Base-by-base conservation (phyloP, 1,284 basidiomycete genomes). In the Athelia psychrophila region DNA sequence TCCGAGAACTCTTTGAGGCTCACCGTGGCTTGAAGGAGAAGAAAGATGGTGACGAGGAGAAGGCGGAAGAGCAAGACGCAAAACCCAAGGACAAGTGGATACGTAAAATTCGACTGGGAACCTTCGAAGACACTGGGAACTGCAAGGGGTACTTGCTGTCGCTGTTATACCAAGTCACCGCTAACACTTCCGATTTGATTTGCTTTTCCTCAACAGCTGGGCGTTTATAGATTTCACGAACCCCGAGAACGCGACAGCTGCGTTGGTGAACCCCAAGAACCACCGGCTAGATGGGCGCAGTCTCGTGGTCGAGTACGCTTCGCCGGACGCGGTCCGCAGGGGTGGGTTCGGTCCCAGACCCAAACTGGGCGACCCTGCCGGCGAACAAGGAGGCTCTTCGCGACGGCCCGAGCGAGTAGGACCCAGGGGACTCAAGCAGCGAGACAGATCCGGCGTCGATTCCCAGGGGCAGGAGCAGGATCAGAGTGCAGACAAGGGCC, bases 191-290 rank as follows among this genome's bases (percentile, higher is more conserved):
- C 27, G 20, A 38, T 22, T 9, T 18, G 36, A 32, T 27, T 24
- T 33, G 25, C 45, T 46, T 0, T 48, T 45, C 52, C 24, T 46
- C 22, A 50, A 40, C 64, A 97, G 95, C 19, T 98, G 94, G 72
- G 95, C 93, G 0, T 99, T 99, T 67, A 80, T 97, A 53, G 97
- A 99, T 69, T 99, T 99, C 68, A 80, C 83, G 51, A 83, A 79
- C 15, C 77, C 80, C 1, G 84, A 89, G 52, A 78, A 90, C 55
- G 94, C 96, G 10, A 97, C 93, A 0, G 76, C 83, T 1, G 88
- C 86, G 1, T 81, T 99, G 30, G 78, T 88, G 58, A 94, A 98
- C 64, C 78, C 86, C 40, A 84, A 85, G 63, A 98, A 97, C 65
- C 88, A 93, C 66, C 80, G 78, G 44, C 76, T 97, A 48, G 82